Evolutionary conservation across 257 asterid species (phyloP).

Genomic region (Solanum rostratum): DNA sequence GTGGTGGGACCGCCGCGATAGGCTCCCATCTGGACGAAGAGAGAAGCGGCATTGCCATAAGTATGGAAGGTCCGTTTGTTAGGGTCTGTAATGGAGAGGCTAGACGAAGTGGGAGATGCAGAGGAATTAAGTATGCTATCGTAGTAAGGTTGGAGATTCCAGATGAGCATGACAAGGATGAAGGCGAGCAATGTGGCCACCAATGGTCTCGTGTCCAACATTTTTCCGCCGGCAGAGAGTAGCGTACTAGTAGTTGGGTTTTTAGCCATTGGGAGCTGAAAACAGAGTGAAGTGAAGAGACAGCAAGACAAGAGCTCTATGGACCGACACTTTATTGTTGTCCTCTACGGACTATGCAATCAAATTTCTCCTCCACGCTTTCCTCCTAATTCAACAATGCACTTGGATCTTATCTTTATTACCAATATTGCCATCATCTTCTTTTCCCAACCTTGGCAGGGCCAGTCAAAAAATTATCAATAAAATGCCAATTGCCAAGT

Average conservation of each 20-base stretch:
- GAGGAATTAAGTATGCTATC: constrained; percentile 19
- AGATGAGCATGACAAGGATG: constrained; percentile 33
- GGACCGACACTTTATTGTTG: not conserved
- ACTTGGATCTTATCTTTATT: not conserved
- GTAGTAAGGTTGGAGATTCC: constrained; percentile 63
- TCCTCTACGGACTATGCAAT: not conserved
- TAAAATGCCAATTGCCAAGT: not conserved
- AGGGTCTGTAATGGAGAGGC: not conserved
- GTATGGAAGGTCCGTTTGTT: constrained; percentile 46
- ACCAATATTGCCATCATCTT: not conserved
- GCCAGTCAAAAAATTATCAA: not conserved
- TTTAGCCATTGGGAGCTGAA: not conserved
- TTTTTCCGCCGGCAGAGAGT: constrained; percentile 22
- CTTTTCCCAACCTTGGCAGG: not conserved
- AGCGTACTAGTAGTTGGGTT: not conserved
- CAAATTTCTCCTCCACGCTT: not conserved
- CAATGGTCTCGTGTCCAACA: constrained; percentile 46
- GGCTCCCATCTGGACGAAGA: constrained; percentile 79
- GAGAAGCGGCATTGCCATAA: constrained; percentile 65
- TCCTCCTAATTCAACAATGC: not conserved
- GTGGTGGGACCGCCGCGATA: constrained; percentile 79
- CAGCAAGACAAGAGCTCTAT: not conserved
- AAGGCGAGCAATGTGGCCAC: constrained; percentile 45
- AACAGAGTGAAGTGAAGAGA: not conserved
- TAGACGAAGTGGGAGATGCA: not conserved